Evolutionary conservation across 176 grass and related monocot genomes (phyloP).

Genomic region (Bolboschoenus planiculmis): DNA sequence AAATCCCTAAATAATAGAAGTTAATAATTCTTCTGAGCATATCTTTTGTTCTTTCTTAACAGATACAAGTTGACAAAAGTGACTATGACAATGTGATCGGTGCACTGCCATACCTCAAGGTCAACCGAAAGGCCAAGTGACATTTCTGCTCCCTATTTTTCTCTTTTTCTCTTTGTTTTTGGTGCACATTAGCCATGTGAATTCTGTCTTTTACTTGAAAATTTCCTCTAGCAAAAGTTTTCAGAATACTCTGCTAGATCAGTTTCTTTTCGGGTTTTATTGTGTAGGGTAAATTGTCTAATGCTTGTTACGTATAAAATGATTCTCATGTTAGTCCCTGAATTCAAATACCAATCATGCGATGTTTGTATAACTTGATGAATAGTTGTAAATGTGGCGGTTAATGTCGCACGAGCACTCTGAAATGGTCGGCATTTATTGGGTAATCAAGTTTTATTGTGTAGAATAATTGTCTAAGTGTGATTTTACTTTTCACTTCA

Average conservation of each 20-base stretch:
- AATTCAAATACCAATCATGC: neutral
- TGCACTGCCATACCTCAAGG: constrained; percentile 84
- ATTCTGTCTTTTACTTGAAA: neutral
- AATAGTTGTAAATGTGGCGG: neutral
- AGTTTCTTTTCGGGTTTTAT: neutral
- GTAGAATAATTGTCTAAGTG: too few species aligned
- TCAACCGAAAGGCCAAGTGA: constrained; percentile 73
- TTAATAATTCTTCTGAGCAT: constrained; percentile 1
- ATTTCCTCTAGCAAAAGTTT: neutral
- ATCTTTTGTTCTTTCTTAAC: constrained; percentile 26
- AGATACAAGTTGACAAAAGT: constrained; percentile 76
- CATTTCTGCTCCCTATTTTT: constrained; percentile 2
- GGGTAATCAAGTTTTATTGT: too few species aligned
- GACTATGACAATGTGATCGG: constrained; percentile 80
- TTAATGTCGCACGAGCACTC: too few species aligned
- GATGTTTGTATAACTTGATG: neutral
- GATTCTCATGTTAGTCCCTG: neutral
- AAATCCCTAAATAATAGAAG: neutral
- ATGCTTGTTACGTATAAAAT: neutral
- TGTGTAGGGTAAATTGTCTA: neutral
- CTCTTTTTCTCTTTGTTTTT: constrained; percentile 31
- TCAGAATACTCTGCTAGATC: neutral
- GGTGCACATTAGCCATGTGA: neutral
- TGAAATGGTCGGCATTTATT: neutral
- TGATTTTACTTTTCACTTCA: too few species aligned